Evolutionary conservation across 2,329 filamentous ascomycete species (phyloP).

Genomic region (Ceratocystiopsis brevicomis): DNA sequence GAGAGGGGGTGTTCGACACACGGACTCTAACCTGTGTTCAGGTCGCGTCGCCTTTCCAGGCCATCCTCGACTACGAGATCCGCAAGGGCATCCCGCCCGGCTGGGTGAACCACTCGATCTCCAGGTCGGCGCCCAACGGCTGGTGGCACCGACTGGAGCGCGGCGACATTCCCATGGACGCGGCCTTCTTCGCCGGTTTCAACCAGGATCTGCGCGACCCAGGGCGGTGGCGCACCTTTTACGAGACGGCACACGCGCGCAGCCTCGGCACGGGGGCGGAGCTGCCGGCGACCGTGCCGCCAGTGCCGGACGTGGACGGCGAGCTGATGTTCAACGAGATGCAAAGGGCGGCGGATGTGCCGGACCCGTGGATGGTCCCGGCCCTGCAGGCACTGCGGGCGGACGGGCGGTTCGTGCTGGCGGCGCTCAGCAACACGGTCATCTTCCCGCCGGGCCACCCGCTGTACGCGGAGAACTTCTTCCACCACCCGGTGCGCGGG

Average conservation of each 20-base stretch:
- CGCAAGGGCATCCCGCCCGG: conserved; percentile 59
- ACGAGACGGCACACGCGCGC: conserved; percentile 18
- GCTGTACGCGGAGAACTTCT: conserved; percentile 36
- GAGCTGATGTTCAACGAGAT: conserved; percentile 75
- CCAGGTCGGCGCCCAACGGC: conserved; percentile 55
- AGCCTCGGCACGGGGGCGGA: conserved; percentile 3
- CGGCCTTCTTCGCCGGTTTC: conserved; percentile 58
- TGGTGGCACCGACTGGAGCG: conserved; percentile 80
- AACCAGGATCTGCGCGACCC: conserved; percentile 50
- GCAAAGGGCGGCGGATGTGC: conserved; percentile 53
- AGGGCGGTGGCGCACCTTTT: conserved; percentile 50
- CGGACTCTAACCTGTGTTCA: conserved; percentile 18
- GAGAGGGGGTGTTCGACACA: not conserved
- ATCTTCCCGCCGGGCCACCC: conserved; percentile 62
- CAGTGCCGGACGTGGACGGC: conserved; percentile 54
- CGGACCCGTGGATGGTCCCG: conserved; percentile 79
- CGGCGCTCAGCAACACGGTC: conserved; percentile 76
- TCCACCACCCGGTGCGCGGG: conserved; percentile 37
- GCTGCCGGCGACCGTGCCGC: conserved; percentile 28
- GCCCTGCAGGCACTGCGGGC: conserved; percentile 51
- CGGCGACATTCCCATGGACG: conserved; percentile 59
- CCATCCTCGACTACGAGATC: conserved; percentile 79
- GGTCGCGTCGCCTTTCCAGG: conserved; percentile 83
- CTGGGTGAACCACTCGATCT: conserved; percentile 85
- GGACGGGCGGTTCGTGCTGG: conserved; percentile 50